Percentiles rank a stretch among this genome's conserved stretches.
These are phyloP conservation scores for Macrophomina phaseolina DNA, from an alignment of 2,329 filamentous ascomycete genomes.

Conservation along the genomic window DNA sequence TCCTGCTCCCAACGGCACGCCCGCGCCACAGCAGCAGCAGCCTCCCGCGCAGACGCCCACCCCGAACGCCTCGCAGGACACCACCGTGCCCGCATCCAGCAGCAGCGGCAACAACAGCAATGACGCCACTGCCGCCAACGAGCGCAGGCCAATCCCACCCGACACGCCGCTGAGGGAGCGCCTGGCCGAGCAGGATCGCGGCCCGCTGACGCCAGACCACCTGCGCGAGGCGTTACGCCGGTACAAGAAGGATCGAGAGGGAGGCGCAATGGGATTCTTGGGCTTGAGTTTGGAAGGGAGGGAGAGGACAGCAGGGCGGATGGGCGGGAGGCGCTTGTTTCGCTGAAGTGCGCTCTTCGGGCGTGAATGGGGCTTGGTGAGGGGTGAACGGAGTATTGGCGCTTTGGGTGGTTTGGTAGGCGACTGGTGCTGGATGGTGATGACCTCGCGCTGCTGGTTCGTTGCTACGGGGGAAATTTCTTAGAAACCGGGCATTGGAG, in stretches of 20 bases:
- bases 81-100: constrained; percentile 5
- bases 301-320: constrained; percentile 51
- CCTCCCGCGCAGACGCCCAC: constrained; percentile 6
- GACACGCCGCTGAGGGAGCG: constrained; percentile 23
- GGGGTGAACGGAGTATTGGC: background rate
- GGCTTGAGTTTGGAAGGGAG: constrained; percentile 56
- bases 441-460: background rate
- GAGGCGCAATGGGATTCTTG: constrained; percentile 61
- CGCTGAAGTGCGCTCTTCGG: constrained; percentile 34
- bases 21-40: background rate
- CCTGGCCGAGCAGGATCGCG: constrained; percentile 47
- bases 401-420: too few relatives aligned
- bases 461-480: too few relatives aligned
- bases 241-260: constrained; percentile 68
- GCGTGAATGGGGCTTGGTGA: background rate
- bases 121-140: background rate
- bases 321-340: constrained; percentile 54
- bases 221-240: constrained; percentile 74
- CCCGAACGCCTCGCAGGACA: constrained; percentile 9
- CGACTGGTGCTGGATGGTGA: background rate
- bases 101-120: background rate
- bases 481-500: too few relatives aligned
- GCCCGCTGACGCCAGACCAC: constrained; percentile 74
- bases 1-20: background rate
- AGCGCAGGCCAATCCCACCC: constrained; percentile 6